Conservation (phyloP, 441 rosid species). For the Jatropha multifida region DNA sequence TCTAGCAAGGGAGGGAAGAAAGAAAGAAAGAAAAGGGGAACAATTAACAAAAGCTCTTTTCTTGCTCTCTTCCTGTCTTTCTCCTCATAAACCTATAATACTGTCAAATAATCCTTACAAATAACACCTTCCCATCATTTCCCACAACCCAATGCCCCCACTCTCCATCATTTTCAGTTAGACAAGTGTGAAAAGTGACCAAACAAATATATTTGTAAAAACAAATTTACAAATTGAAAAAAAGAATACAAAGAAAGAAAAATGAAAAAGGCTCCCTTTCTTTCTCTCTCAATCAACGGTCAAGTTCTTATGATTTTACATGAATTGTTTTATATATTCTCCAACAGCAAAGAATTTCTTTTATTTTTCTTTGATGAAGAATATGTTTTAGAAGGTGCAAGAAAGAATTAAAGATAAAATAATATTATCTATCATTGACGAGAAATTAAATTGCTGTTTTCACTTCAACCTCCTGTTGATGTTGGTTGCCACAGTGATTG, state of each 20-base stretch:
- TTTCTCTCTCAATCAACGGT: slow-evolving; percentile 12
- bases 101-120: slow-evolving; percentile 17
- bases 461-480: slow-evolving; percentile 38
- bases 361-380: not conserved
- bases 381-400: not conserved
- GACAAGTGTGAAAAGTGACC: slow-evolving; percentile 28
- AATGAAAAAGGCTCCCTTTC: not conserved
- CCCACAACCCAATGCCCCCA: slow-evolving; percentile 42
- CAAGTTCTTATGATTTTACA: slow-evolving; percentile 29
- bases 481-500: slow-evolving; percentile 68
- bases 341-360: not conserved
- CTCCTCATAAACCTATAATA: not conserved
- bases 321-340: slow-evolving; percentile 19
- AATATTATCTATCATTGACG: not conserved
- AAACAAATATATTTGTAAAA: not conserved
- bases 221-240: not conserved
- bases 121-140: slow-evolving; percentile 38
- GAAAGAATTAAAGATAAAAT: not conserved
- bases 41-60: not conserved
- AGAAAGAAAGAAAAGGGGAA: not conserved
- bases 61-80: too few species aligned
- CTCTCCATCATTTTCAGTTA: slow-evolving; percentile 44
- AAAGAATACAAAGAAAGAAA: not conserved
- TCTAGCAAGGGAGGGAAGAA: not conserved
- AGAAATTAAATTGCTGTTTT: slow-evolving; percentile 20